Percentiles rank a stretch among this genome's conserved stretches.
These are phyloP conservation scores for Mycena polygramma DNA, from an alignment of 768 basidiomycete species.

Conservation along the genomic window DNA sequence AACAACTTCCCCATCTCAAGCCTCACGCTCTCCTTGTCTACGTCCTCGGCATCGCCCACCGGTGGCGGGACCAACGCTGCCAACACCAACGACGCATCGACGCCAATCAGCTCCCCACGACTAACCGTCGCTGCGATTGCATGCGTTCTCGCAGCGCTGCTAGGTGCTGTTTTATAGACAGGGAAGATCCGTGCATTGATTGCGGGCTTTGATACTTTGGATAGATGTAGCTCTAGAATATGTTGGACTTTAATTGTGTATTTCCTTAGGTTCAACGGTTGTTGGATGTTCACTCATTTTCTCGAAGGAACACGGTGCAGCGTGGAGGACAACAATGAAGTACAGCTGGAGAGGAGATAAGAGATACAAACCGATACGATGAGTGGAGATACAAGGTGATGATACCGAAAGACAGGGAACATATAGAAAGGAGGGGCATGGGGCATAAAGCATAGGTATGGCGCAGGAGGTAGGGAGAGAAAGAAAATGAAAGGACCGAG, in stretches of 20 bases:
- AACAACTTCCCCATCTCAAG: slow-evolving; percentile 6
- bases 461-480: not conserved
- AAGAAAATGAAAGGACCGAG: not conserved
- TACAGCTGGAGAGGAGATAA: too few relatives aligned
- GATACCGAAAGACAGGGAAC: not conserved
- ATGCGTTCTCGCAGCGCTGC: too few relatives aligned
- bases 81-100: not conserved
- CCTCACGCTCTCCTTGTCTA: slow-evolving; percentile 18
- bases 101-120: not conserved
- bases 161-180: too few relatives aligned
- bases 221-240: not conserved
- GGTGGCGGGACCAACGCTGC: not conserved
- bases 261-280: not conserved
- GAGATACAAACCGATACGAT: not conserved
- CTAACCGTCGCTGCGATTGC: not conserved
- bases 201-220: too few relatives aligned
- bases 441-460: not conserved
- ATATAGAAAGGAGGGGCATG: not conserved
- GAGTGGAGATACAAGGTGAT: not conserved
- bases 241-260: not conserved
- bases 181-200: too few relatives aligned
- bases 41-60: not conserved
- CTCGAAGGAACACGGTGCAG: too few relatives aligned
- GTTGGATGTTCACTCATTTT: too few relatives aligned
- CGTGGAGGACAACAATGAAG: too few relatives aligned